Evolutionary conservation across 73 alveolate genomes (phyloP).

Genomic region (Blepharisma japonicum): DNA sequence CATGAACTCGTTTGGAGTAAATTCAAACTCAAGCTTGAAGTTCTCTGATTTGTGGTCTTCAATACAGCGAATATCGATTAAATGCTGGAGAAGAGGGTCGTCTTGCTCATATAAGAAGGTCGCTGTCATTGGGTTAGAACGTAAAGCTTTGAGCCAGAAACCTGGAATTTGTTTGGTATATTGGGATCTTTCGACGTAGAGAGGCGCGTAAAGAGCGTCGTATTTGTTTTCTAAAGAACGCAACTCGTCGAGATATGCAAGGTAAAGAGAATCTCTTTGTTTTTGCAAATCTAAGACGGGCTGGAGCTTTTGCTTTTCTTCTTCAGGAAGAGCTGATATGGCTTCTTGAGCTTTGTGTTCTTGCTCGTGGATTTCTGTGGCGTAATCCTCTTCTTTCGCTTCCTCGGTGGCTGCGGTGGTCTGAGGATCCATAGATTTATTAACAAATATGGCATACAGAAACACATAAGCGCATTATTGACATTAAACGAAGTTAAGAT

Average conservation of each 20-base stretch:
- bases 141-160: slow-evolving; percentile 15
- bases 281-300: slow-evolving; percentile 21
- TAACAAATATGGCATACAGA: too few species aligned
- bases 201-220: slow-evolving; percentile 6
- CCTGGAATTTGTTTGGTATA: neutral
- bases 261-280: slow-evolving; percentile 25
- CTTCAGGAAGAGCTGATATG: slow-evolving; percentile 2
- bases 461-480: too few species aligned
- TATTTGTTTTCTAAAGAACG: slow-evolving; percentile 6
- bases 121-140: neutral
- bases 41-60: slow-evolving; percentile 16
- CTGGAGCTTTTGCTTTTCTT: neutral
- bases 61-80: neutral
- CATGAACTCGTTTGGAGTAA: slow-evolving; percentile 5
- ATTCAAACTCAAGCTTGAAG: slow-evolving; percentile 14
- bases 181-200: neutral
- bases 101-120: slow-evolving; percentile 4
- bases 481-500: too few species aligned
- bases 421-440: too few species aligned
- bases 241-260: neutral
- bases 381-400: too few species aligned
- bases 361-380: neutral
- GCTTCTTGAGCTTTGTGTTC: slow-evolving; percentile 10
- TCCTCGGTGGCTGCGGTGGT: too few species aligned
- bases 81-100: neutral